Base-by-base conservation (phyloP, 1,139 yeast species). In the Suhomyces bribrorum region DNA sequence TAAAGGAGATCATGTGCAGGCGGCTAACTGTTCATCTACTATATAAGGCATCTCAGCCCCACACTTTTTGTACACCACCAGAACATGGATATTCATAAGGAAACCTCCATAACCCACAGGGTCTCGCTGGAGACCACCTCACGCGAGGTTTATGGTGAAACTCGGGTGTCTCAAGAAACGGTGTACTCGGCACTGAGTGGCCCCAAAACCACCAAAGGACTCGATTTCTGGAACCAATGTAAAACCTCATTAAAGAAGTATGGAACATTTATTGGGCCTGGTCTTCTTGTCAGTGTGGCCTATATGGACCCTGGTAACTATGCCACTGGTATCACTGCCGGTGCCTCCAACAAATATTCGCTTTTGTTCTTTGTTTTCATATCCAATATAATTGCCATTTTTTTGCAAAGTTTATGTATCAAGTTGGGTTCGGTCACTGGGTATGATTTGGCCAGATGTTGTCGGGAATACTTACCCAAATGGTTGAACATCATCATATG, bases 271-370 rank as follows among this genome's bases (percentile, higher is more conserved):
- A 62, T 84, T n/a, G 92, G 92, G 0, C 92, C 92, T 0, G 92
- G 92, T 0, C 61, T 85, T 33, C 76, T 85, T 79, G 81, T 86
- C 14, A 69, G 85, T 27, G 90, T 85, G 25, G 89, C 92, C 0
- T 85, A 85, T 54, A 81, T 84, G 79, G 94, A 85, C 57, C 94
- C 95, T 1, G 95, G 95, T 57, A 86, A 86, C 62, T 86, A 86
- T 59, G 79, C 94, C 23, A 84, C 95, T 0, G 88, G 83, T 47
- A 80, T 83, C 8, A 69, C 82, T 7, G 94, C 92, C 0, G 95
- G 95, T 49, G 86, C 94, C 0, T 59, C 79, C 25, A 80, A 83
- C 49, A 61, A 70, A 53, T 86, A 66, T 55, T 72, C 87, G 4
- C 66, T 86, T 36, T 66, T 86, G 29, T 86, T 83, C 59, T 75